Conservation (phyloP, 352 stramenopile species). For the Phytophthora tentaculata region DNA sequence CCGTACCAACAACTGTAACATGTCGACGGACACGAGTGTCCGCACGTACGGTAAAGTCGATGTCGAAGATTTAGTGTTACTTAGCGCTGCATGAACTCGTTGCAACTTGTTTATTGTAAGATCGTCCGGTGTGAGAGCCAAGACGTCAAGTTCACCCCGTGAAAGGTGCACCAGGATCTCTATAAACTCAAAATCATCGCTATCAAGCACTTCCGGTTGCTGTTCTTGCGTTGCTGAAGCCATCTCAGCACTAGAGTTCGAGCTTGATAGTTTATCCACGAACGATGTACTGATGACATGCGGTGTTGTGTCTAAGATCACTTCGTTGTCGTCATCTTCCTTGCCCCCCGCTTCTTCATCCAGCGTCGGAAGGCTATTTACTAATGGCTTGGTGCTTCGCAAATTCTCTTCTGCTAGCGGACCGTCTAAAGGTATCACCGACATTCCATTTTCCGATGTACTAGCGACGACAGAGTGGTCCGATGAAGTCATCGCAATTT, state of each 20-base stretch:
- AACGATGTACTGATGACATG: neutral
- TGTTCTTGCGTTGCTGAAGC: constrained; percentile 7
- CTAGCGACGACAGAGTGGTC: neutral
- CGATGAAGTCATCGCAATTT: constrained; percentile 13
- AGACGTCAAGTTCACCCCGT: constrained; percentile 30
- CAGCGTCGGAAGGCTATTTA: constrained; percentile 26
- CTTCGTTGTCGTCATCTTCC: constrained; percentile 24
- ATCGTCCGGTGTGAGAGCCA: constrained; percentile 38
- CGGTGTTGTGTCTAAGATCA: constrained; percentile 29
- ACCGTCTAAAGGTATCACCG: constrained; percentile 6
- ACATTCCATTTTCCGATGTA: neutral
- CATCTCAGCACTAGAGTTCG: neutral
- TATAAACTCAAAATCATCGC: constrained; percentile 24
- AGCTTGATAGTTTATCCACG: constrained; percentile 11
- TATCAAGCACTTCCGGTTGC: constrained; percentile 11
- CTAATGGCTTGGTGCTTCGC: constrained; percentile 5
- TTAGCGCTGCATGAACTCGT: constrained; percentile 38
- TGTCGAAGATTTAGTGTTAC: neutral
- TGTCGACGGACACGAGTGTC: constrained; percentile 49
- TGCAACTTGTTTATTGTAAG: constrained; percentile 38
- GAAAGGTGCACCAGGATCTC: constrained; percentile 47
- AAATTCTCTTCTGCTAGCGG: constrained; percentile 5
- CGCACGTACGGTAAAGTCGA: constrained; percentile 39
- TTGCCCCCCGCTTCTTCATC: constrained; percentile 24
- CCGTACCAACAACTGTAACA: constrained; percentile 43